Conservation (phyloP, 768 basidiomycete species). For the Leccinellum luteum region DNA sequence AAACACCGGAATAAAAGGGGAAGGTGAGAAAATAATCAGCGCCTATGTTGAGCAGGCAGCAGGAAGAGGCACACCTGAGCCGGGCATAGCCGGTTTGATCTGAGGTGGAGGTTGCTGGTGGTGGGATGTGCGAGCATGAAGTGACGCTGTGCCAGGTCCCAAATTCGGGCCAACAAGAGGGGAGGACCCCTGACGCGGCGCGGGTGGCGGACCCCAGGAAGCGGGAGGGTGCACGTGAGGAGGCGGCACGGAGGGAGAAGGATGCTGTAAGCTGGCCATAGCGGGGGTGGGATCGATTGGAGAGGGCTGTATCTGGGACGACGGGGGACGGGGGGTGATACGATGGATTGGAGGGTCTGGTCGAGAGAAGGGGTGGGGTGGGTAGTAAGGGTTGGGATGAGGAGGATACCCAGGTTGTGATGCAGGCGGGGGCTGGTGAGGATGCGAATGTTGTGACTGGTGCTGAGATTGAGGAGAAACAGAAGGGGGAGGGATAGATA, state of each 20-base stretch:
- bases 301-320: conserved; percentile 26
- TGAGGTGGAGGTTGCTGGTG: conserved; percentile 27
- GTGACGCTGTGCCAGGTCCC: conserved; percentile 18
- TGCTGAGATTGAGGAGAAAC: conserved; percentile 33
- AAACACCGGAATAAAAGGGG: background rate
- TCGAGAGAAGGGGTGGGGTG: conserved; percentile 16
- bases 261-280: conserved; percentile 34
- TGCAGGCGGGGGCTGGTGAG: conserved; percentile 18
- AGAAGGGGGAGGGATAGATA: conserved; percentile 27
- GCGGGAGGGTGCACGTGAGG: conserved; percentile 32
- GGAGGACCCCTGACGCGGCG: conserved; percentile 33
- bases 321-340: conserved; percentile 32
- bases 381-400: conserved; percentile 22
- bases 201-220: conserved; percentile 31
- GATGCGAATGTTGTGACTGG: conserved; percentile 22
- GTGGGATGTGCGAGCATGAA: conserved; percentile 27
- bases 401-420: conserved; percentile 22
- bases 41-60: background rate
- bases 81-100: conserved; percentile 34
- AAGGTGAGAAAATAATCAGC: conserved; percentile 8
- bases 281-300: conserved; percentile 29
- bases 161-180: conserved; percentile 26
- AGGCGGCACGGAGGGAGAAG: conserved; percentile 27
- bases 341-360: conserved; percentile 25
- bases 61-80: conserved; percentile 22